These are phyloP conservation scores for Polygonum maritimum DNA, from an alignment of 148 eudicot genomes.

Conservation along the genomic window DNA sequence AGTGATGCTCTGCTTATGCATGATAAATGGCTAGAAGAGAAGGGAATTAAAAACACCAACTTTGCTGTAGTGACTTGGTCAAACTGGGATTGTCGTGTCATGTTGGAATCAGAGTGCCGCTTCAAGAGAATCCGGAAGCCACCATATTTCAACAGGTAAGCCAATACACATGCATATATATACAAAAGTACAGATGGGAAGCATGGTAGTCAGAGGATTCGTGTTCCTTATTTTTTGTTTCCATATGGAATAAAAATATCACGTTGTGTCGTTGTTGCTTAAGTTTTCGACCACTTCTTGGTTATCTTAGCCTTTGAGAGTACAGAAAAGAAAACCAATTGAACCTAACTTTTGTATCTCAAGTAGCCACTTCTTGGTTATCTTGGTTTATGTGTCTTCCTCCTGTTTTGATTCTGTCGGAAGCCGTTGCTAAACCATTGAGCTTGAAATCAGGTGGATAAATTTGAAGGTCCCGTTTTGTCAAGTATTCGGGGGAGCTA, in stretches of 20 bases:
- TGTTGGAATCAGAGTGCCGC: slow-evolving; percentile 97
- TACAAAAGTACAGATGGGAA: not conserved
- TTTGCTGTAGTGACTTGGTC: slow-evolving; percentile 97
- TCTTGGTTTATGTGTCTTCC: not conserved
- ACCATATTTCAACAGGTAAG: slow-evolving; percentile 69
- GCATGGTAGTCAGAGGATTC: not conserved
- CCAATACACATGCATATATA: not conserved
- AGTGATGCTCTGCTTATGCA: slow-evolving; percentile 81
- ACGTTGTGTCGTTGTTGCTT: not conserved
- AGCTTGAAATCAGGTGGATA: slow-evolving; percentile 60
- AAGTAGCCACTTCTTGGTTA: no score
- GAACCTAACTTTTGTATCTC: not conserved
- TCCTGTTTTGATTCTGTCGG: not conserved
- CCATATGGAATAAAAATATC: not conserved
- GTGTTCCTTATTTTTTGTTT: not conserved
- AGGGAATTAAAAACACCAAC: slow-evolving; percentile 64
- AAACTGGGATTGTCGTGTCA: slow-evolving; percentile 87
- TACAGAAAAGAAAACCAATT: not conserved
- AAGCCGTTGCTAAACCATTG: not conserved
- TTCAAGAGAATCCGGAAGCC: slow-evolving; percentile 81
- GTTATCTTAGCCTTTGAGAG: not conserved
- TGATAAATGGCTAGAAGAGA: slow-evolving; percentile 92
- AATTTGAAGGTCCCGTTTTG: slow-evolving; percentile 67
- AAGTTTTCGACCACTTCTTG: not conserved
- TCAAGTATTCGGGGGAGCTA: slow-evolving; percentile 44